A percentile compares a stretch with the other conserved stretches of the same genome.
These are phyloP conservation scores for Agrocybe chaxingu DNA, from an alignment of 768 basidiomycete genomes.

Conservation along the genomic window DNA sequence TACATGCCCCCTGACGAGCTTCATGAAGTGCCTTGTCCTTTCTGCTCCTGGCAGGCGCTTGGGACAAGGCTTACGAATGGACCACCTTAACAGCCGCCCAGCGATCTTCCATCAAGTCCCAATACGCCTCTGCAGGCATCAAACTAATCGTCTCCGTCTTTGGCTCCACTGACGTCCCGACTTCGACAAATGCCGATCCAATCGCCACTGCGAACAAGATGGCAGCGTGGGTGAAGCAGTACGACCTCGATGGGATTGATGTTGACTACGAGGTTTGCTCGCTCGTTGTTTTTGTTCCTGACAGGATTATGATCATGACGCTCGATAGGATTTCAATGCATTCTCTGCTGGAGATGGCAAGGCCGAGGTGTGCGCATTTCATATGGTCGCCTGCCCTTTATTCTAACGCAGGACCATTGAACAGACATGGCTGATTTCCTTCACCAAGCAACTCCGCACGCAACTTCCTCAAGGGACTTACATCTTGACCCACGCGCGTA, in stretches of 20 bases:
- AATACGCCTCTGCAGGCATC: slow-evolving; percentile 59
- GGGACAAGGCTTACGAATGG: slow-evolving; percentile 62
- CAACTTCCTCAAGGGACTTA: slow-evolving; percentile 47
- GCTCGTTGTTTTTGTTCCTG: slow-evolving; percentile 1
- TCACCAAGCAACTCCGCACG: slow-evolving; percentile 47
- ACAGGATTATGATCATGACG: neutral
- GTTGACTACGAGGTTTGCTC: slow-evolving; percentile 62
- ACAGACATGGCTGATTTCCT: slow-evolving; percentile 49
- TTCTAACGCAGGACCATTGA: neutral
- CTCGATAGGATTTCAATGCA: slow-evolving; percentile 55
- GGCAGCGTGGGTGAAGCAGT: slow-evolving; percentile 63
- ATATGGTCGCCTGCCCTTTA: neutral
- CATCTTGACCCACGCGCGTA: slow-evolving; percentile 56
- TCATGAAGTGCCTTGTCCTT: slow-evolving; percentile 44
- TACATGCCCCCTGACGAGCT: slow-evolving; percentile 1
- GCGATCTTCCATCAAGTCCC: slow-evolving; percentile 44
- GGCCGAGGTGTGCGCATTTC: slow-evolving; percentile 40
- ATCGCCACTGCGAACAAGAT: slow-evolving; percentile 58
- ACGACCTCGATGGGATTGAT: slow-evolving; percentile 65
- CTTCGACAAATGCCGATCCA: slow-evolving; percentile 56
- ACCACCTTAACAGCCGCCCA: slow-evolving; percentile 39
- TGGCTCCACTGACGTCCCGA: slow-evolving; percentile 56
- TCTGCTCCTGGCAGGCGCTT: slow-evolving; percentile 52
- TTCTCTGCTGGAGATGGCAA: slow-evolving; percentile 47
- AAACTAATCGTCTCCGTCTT: slow-evolving; percentile 61